phyloP scores from a whole-genome alignment of 148 eudicot genomes.

The Vaccinium myrtillus region DNA sequence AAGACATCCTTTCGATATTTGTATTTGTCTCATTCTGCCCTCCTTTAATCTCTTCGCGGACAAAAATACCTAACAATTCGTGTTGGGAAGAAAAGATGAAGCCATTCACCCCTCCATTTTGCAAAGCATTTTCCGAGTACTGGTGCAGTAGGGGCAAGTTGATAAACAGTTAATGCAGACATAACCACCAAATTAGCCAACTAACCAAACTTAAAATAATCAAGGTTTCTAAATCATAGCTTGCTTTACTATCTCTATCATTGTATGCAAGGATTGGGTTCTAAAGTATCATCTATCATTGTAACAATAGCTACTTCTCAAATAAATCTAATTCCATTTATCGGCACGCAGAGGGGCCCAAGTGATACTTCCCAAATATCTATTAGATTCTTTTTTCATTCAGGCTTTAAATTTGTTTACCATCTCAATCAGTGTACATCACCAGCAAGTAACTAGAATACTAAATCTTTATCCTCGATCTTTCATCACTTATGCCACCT shows the following conservation, averaged over 20 bases:
- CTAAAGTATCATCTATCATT: not conserved
- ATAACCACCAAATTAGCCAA: not conserved
- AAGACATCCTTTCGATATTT: not conserved
- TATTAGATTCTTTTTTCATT: not conserved
- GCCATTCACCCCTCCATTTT: not conserved
- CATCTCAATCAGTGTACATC: not conserved
- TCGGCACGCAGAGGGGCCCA: not conserved
- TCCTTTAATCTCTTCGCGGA: not conserved
- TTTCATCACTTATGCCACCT: not conserved
- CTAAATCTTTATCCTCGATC: not conserved
- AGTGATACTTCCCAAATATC: not conserved
- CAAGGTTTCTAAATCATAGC: not conserved
- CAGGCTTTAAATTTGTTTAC: not conserved
- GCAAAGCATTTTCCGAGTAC: not conserved
- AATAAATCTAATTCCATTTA: not conserved
- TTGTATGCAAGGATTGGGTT: not conserved
- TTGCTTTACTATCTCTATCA: not conserved
- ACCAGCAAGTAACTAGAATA: not conserved
- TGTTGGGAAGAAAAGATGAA: not conserved
- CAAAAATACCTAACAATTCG: not conserved
- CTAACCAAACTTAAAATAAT: not conserved
- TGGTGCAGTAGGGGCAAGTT: not conserved
- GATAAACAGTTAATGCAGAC: not conserved
- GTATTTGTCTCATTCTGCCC: not conserved
- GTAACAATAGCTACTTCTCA: not conserved